Base-by-base conservation (phyloP, 1,284 basidiomycete genomes). In the Moesziomyces antarcticus region DNA sequence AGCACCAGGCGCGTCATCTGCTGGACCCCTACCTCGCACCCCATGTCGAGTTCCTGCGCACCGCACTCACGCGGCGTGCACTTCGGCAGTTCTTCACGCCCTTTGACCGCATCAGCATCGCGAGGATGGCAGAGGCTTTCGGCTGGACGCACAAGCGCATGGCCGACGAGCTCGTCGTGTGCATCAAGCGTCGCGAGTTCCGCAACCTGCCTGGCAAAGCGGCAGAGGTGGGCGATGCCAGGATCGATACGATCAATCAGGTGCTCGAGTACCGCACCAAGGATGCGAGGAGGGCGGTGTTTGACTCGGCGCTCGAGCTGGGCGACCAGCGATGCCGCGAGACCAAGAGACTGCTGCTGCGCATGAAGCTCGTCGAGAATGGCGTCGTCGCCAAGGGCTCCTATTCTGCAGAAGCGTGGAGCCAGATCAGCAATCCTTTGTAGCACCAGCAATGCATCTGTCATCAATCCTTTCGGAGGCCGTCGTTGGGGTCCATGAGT, bases 81-180 rank as follows among this genome's bases (percentile, higher is more conserved):
- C 52, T 83, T 2, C 61, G 67, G 30, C 75, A 81, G 25, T 94
- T 94, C 85, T 92, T 94, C 86, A 88, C 90, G 71, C 93, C 93
- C 0, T 95, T 93, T 82, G 86, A 90, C 44, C 89, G 91, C 18
- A 92, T 95, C 81, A 88, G 89, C 71, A 88, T 96, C 24, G 88
- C 90, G 43, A 88, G 91, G 33, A 92, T 95, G 91, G 89, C 90
- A 42, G 84, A 85, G 2, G 92, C 92, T 4, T 94, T 96, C 77
- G 93, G 93, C 7, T 92, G 92, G 89, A 86, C 87, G 0, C 85
- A 91, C 5, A 88, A 89, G 13, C 89, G 90, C 63, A 88, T 91
- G 18, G 90, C 92, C 81, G 85, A 86, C 46, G 88, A 91, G 67
- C 89, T 94, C 45, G 90, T 92, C 7, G 84, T 85, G 20, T 87